Base-by-base conservation (phyloP, 108 stramenopile species). In the Aureococcus anophagefferens region DNA sequence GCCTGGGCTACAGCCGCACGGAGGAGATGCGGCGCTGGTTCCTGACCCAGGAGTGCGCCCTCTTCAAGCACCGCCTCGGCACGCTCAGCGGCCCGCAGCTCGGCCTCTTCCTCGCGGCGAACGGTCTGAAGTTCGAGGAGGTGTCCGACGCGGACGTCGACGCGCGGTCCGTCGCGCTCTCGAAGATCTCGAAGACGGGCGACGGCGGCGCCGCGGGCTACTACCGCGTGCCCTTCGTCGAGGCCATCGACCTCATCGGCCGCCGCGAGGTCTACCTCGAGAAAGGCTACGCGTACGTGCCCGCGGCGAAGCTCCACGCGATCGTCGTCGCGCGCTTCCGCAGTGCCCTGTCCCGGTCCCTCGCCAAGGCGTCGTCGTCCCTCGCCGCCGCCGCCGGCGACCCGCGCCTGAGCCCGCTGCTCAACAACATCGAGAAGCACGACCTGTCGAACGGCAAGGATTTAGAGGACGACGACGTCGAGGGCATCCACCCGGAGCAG, bases 21-120 rank as follows among this genome's bases (percentile, higher is more conserved):
- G 93, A 94, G 71, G 91, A 94, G 64, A 70, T 90, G 36, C 81
- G 93, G 33, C 88, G 91, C 31, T 94, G 93, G 93, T 91, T 94
- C 78, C 76, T 94, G 35, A 66, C 84, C 5, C 90, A 92, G 73
- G 93, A 97, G 73, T 80, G 85, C 35, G 78, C 76, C 30, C 81
- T 97, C 40, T 90, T 96, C 77, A 80, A 83, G 70, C 78, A 85
- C 80, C 93, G 96, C n/a, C 83, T 99, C 29, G 90, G 89, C 65
- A 69, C 74, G 62, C 77, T 85, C 28, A 45, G 36, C 9, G 37
- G 72, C 18, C 44, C 34, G 18, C 80, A 73, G n/a, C 72, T 86
- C 33, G 35, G 66, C 29, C 81, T 77, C 17, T 93, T 93, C 80
- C 80, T 93, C 69, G 35, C 68, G 45, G 35, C 68, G 44, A 79